A percentile compares a stretch with the other conserved stretches of the same genome.
Conservation (phyloP, 495 filamentous ascomycete genomes). For the Bryoglossum gracile region DNA sequence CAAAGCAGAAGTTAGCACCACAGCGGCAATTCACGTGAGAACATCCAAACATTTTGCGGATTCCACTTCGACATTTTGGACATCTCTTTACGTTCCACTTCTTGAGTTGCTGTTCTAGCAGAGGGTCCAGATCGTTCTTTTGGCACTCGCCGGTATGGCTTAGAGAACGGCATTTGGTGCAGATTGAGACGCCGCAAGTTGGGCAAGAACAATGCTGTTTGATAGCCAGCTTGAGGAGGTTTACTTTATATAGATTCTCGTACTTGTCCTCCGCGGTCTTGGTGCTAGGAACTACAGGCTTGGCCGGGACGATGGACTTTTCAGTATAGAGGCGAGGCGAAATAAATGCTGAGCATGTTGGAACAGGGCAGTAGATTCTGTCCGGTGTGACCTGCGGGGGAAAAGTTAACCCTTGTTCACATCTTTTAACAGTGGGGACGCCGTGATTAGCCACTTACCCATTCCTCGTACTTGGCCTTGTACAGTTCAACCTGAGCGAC, state of each 20-base stretch:
- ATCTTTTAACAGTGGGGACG: no score
- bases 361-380: slow-evolving; percentile 28
- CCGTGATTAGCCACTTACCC: no score
- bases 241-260: not conserved
- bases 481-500: slow-evolving; percentile 17
- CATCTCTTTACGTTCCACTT: slow-evolving; percentile 24
- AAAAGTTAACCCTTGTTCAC: no score
- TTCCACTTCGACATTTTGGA: slow-evolving; percentile 25
- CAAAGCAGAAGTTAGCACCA: slow-evolving; percentile 26
- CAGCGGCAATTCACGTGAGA: slow-evolving; percentile 24
- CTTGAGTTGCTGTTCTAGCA: slow-evolving; percentile 15
- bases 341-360: slow-evolving; percentile 28
- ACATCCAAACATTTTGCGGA: slow-evolving; percentile 26
- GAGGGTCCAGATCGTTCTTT: slow-evolving; percentile 16
- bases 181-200: slow-evolving; percentile 15
- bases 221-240: not conserved
- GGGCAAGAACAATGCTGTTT: slow-evolving; percentile 20
- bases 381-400: slow-evolving; percentile 20
- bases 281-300: not conserved
- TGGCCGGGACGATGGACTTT: not conserved
- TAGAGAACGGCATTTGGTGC: slow-evolving; percentile 18
- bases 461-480: slow-evolving; percentile 28
- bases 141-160: slow-evolving; percentile 21
- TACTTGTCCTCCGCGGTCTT: no score
- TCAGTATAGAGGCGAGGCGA: slow-evolving; percentile 16